A percentile compares a stretch with the other conserved stretches of the same genome.
These are phyloP conservation scores for Fusarium sp. DNA, from an alignment of 2,329 filamentous ascomycete species.

Conservation along the genomic window DNA sequence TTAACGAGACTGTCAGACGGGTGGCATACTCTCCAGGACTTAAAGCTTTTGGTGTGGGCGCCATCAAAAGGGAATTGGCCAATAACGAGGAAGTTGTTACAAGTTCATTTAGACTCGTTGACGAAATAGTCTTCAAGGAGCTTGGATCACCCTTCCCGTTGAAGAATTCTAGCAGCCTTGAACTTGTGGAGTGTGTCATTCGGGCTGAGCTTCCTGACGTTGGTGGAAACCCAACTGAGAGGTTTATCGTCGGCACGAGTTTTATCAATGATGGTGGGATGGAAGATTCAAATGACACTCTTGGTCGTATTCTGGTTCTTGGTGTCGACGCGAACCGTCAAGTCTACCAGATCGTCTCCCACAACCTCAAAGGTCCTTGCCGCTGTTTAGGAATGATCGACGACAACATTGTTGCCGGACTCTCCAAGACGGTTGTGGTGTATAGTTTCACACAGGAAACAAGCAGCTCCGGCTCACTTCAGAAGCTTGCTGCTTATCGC, in stretches of 20 bases:
- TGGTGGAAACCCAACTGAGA: constrained; percentile 70
- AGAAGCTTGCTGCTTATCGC: constrained; percentile 80
- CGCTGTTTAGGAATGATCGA: constrained; percentile 80
- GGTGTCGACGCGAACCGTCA: constrained; percentile 81
- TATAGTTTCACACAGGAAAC: constrained; percentile 68
- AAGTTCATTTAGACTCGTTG: constrained; percentile 87
- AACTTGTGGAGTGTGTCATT: constrained; percentile 88
- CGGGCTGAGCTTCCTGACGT: constrained; percentile 75
- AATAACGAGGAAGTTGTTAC: constrained; percentile 79
- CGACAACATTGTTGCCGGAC: constrained; percentile 82
- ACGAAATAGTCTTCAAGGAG: constrained; percentile 87
- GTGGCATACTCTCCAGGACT: constrained; percentile 85
- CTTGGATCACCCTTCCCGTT: constrained; percentile 77
- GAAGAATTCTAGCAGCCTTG: constrained; percentile 59
- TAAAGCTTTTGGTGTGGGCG: constrained; percentile 87
- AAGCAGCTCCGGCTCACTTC: constrained; percentile 66
- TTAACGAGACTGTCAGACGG: constrained; percentile 85
- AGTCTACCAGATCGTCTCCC: constrained; percentile 76
- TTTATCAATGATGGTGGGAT: constrained; percentile 73
- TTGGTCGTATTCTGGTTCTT: constrained; percentile 85
- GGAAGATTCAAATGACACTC: constrained; percentile 57
- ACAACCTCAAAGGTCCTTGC: constrained; percentile 81
- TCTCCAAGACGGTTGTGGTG: constrained; percentile 85
- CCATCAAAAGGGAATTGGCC: constrained; percentile 78
- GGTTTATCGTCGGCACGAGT: constrained; percentile 92